Conservation (phyloP, 1,284 basidiomycete genomes). For the Trichosporon sp. region DNA sequence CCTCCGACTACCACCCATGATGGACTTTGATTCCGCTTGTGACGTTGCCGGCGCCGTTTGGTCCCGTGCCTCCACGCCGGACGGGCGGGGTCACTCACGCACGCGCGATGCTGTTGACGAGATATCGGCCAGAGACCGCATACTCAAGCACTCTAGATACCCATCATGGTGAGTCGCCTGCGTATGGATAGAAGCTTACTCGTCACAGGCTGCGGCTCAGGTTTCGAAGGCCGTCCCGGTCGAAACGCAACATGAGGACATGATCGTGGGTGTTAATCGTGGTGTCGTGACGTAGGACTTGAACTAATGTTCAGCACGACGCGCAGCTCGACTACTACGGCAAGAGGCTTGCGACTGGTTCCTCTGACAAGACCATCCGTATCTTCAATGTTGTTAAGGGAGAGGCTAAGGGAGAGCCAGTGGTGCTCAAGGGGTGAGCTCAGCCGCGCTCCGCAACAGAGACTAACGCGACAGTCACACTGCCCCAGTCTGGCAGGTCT, state of each 20-base stretch:
- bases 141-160: background rate
- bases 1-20: no score
- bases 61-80: constrained; percentile 7
- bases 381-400: constrained; percentile 93
- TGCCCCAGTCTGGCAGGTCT: constrained; percentile 95
- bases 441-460: background rate
- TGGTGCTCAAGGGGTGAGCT: constrained; percentile 77
- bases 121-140: background rate
- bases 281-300: background rate
- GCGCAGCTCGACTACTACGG: constrained; percentile 98
- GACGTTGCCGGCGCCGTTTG: background rate
- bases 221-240: constrained; percentile 49
- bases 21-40: background rate
- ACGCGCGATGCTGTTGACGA: background rate
- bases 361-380: constrained; percentile 90
- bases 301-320: constrained; percentile 64
- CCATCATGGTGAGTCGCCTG: constrained; percentile 12
- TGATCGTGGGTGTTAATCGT: constrained; percentile 64
- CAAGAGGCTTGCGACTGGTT: constrained; percentile 92
- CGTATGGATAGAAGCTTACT: constrained; percentile 7
- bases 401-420: constrained; percentile 58
- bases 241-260: constrained; percentile 89
- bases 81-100: background rate
- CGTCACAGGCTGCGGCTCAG: constrained; percentile 25
- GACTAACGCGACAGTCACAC: constrained; percentile 61